Evolutionary conservation across 2,329 filamentous ascomycete genomes (phyloP).

Genomic region (Lachnellula occidentalis): DNA sequence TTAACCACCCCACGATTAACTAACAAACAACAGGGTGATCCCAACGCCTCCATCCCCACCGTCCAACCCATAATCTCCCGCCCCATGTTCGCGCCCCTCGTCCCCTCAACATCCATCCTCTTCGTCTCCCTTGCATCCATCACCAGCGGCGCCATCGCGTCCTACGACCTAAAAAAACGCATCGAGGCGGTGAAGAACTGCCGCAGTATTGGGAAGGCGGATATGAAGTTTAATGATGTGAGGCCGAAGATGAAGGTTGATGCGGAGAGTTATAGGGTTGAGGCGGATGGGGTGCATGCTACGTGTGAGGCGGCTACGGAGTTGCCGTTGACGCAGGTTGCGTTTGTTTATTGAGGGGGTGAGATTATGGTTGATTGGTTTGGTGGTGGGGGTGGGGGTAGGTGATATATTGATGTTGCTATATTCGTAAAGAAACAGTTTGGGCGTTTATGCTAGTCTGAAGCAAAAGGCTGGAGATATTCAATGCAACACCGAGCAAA

Average conservation of each 20-base stretch:
- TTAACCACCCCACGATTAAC: constrained; percentile 3
- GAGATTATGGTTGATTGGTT: background rate
- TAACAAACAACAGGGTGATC: constrained; percentile 65
- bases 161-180: constrained; percentile 72
- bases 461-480: no score
- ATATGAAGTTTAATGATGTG: constrained; percentile 85
- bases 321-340: constrained; percentile 72
- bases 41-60: constrained; percentile 80
- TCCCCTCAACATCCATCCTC: constrained; percentile 68
- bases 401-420: no score
- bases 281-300: constrained; percentile 74
- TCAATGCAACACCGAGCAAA: no score
- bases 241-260: constrained; percentile 89
- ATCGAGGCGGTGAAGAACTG: constrained; percentile 76
- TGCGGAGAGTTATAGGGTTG: constrained; percentile 81
- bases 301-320: constrained; percentile 64
- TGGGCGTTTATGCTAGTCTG: no score
- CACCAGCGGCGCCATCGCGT: constrained; percentile 57
- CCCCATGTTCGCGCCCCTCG: constrained; percentile 76
- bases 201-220: constrained; percentile 67
- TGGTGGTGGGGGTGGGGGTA: no score
- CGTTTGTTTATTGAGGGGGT: constrained; percentile 60
- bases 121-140: constrained; percentile 77
- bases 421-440: no score
- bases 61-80: constrained; percentile 79